Evolutionary conservation across 768 basidiomycete genomes (phyloP).

Genomic region (Ephemerocybe angulata): DNA sequence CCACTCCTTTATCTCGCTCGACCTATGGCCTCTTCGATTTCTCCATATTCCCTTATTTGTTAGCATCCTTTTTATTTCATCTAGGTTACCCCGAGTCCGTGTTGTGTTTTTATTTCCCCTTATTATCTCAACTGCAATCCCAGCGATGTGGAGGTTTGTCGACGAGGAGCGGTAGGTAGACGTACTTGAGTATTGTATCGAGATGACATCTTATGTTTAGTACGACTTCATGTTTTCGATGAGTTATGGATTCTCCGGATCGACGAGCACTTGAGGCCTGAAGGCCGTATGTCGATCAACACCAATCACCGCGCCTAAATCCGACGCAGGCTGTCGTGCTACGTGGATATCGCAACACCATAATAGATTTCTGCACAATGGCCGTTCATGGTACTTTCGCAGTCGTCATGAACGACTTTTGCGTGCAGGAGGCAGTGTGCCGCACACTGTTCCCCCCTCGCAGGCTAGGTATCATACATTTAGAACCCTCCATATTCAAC

Average conservation of each 20-base stretch:
- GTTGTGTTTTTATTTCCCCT: constrained; percentile 1
- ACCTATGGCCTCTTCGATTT: constrained; percentile 14
- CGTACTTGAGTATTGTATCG: not conserved
- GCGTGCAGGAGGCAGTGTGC: too few species aligned
- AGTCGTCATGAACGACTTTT: too few species aligned
- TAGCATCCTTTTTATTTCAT: not conserved
- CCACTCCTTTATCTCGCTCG: constrained; percentile 11
- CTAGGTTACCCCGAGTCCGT: not conserved
- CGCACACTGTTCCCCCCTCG: too few species aligned
- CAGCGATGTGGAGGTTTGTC: not conserved
- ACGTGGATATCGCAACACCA: too few species aligned
- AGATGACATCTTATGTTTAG: not conserved
- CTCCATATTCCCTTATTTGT: not conserved
- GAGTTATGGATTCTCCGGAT: not conserved
- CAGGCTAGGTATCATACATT: too few species aligned
- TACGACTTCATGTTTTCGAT: not conserved
- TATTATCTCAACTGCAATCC: not conserved
- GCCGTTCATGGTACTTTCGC: too few species aligned
- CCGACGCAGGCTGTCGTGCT: too few species aligned
- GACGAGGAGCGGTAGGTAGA: not conserved
- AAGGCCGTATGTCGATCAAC: too few species aligned
- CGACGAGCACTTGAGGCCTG: too few species aligned
- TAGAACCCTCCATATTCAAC: too few species aligned
- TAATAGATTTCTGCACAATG: too few species aligned
- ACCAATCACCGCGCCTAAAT: not conserved